A percentile compares a stretch with the other conserved stretches of the same genome.
Conservation (phyloP, 805 yeast genomes). For the Dipodascopsis uninucleata region DNA sequence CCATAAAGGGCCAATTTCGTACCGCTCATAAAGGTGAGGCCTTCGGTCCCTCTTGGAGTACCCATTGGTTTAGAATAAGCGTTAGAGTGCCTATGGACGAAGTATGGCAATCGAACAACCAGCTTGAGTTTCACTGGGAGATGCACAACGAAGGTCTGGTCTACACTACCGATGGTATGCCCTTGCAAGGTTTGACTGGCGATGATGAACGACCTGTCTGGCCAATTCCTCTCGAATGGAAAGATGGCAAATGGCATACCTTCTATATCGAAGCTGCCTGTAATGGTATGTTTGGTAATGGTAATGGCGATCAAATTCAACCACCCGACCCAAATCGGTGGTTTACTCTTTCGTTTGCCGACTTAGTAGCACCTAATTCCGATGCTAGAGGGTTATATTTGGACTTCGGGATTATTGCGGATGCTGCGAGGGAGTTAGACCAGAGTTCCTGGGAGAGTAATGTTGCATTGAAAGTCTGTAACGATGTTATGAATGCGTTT, state of each 20-base stretch:
- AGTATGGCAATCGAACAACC: conserved; percentile 20
- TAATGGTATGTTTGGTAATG: conserved; percentile 89
- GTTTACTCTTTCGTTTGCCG: conserved; percentile 66
- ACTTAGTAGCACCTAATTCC: conserved; percentile 73
- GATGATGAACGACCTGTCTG: conserved; percentile 71
- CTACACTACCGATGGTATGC: conserved; percentile 62
- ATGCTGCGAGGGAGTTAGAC: conserved; percentile 83
- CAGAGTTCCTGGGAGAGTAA: conserved; percentile 77
- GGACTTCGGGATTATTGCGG: conserved; percentile 86
- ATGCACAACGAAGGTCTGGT: conserved; percentile 82
- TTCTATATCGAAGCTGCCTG: conserved; percentile 89
- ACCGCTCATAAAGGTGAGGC: conserved; percentile 54
- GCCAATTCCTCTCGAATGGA: conserved; percentile 57
- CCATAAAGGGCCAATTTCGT: conserved; percentile 46
- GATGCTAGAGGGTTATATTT: conserved; percentile 72
- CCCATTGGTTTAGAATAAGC: conserved; percentile 83
- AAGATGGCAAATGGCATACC: conserved; percentile 48
- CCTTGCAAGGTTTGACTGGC: conserved; percentile 80
- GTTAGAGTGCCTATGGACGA: conserved; percentile 56
- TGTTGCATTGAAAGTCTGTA: conserved; percentile 75
- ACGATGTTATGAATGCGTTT: conserved; percentile 76
- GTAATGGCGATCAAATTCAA: conserved; percentile 50
- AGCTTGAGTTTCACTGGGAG: conserved; percentile 45
- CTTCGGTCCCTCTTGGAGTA: conserved; percentile 95
- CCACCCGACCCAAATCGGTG: conserved; percentile 71